A percentile compares a stretch with the other conserved stretches of the same genome.
These are phyloP conservation scores for Metschnikowia bowlesiae DNA, from an alignment of 805 yeast species.

Conservation along the genomic window DNA sequence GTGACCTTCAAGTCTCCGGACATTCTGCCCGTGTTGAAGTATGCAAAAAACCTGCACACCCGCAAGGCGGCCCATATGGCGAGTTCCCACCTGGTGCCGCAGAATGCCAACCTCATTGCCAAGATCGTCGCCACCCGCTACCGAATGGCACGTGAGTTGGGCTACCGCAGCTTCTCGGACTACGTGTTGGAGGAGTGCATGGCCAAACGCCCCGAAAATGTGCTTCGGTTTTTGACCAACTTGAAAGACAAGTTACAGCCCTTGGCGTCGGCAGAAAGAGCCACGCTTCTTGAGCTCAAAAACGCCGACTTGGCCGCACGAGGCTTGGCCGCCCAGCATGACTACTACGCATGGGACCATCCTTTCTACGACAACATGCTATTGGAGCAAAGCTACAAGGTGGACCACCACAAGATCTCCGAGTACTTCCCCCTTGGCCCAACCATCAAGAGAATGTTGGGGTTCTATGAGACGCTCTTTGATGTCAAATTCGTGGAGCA, in stretches of 20 bases:
- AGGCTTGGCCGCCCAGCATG: slow-evolving; percentile 38
- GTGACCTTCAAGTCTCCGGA: slow-evolving; percentile 84
- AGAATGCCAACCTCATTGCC: slow-evolving; percentile 56
- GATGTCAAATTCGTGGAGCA: slow-evolving; percentile 61
- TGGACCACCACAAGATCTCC: slow-evolving; percentile 65
- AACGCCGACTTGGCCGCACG: slow-evolving; percentile 44
- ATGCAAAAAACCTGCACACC: slow-evolving; percentile 59
- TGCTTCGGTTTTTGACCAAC: slow-evolving; percentile 57
- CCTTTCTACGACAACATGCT: slow-evolving; percentile 60
- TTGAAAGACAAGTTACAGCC: slow-evolving; percentile 56
- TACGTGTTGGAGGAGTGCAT: slow-evolving; percentile 71
- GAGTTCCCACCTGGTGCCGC: slow-evolving; percentile 59
- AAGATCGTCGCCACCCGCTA: slow-evolving; percentile 61
- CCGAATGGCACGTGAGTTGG: slow-evolving; percentile 57
- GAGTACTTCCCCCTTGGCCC: slow-evolving; percentile 75
- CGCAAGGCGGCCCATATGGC: slow-evolving; percentile 63
- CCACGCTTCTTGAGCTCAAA: slow-evolving; percentile 48
- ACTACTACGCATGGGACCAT: slow-evolving; percentile 67
- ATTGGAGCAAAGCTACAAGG: slow-evolving; percentile 64
- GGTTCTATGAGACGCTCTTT: slow-evolving; percentile 65
- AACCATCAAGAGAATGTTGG: slow-evolving; percentile 65
- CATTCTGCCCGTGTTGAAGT: slow-evolving; percentile 68
- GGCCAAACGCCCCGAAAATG: slow-evolving; percentile 68
- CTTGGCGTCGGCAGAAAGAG: slow-evolving; percentile 53
- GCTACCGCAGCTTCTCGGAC: slow-evolving; percentile 65